These are phyloP conservation scores for Sungouiozyma ichnusensis DNA, from an alignment of 805 yeast species.

Conservation along the genomic window DNA sequence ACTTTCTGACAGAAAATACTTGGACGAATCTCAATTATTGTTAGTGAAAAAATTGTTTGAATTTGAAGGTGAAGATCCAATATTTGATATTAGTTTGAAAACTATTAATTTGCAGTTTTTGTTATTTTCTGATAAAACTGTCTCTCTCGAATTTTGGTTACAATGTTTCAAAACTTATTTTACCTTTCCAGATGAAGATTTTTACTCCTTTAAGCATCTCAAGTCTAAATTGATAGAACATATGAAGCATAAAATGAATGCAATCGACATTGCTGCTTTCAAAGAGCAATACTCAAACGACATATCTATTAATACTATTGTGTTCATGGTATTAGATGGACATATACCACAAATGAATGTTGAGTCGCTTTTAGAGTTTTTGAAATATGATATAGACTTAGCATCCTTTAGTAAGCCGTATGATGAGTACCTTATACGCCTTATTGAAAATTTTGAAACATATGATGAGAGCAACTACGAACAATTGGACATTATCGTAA, in stretches of 20 bases:
- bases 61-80: slow-evolving; percentile 38
- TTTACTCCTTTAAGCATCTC: slow-evolving; percentile 27
- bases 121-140: slow-evolving; percentile 29
- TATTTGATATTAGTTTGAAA: slow-evolving; percentile 43
- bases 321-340: slow-evolving; percentile 17
- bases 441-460: not conserved
- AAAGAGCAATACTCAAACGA: slow-evolving; percentile 2
- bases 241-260: slow-evolving; percentile 14
- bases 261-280: not conserved
- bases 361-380: slow-evolving; percentile 23
- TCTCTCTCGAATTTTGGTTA: slow-evolving; percentile 20
- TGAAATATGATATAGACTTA: slow-evolving; percentile 11
- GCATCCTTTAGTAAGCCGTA: slow-evolving; percentile 1
- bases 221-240: slow-evolving; percentile 29
- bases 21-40: slow-evolving; percentile 21
- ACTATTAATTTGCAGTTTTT: slow-evolving; percentile 40
- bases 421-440: not conserved
- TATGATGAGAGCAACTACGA: not conserved
- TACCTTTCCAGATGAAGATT: slow-evolving; percentile 17
- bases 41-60: slow-evolving; percentile 30
- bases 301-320: slow-evolving; percentile 16
- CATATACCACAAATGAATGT: slow-evolving; percentile 6
- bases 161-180: slow-evolving; percentile 33
- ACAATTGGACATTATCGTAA: not conserved
- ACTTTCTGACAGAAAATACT: slow-evolving; percentile 8